phyloP scores from a whole-genome alignment of 1,284 basidiomycete species.

The Sporisorium graminicola region DNA sequence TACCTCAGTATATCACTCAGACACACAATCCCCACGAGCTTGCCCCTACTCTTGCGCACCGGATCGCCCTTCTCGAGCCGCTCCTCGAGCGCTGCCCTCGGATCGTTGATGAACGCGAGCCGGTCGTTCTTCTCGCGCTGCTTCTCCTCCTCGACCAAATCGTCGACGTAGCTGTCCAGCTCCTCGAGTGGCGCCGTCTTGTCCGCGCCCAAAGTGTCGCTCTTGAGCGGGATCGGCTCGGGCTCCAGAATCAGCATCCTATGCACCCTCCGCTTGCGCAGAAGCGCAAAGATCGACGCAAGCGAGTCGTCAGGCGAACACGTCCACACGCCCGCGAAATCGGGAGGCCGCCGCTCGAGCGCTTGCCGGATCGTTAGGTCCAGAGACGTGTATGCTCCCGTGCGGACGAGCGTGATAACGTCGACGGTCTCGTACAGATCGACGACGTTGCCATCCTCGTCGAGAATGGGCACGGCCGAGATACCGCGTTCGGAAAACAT shows the following conservation, averaged over 20 bases:
- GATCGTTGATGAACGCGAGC: conserved; percentile 24
- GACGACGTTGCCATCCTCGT: conserved; percentile 91
- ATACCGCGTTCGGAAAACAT: conserved; percentile 97
- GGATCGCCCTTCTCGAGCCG: conserved; percentile 52
- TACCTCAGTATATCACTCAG: conserved; percentile 64
- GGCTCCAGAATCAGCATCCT: conserved; percentile 74
- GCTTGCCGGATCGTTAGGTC: conserved; percentile 96
- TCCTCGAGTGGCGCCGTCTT: conserved; percentile 35
- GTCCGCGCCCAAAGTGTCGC: conserved; percentile 1
- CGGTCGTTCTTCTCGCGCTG: conserved; percentile 7
- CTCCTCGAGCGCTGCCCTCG: conserved; percentile 20
- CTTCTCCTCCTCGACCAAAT: conserved; percentile 28
- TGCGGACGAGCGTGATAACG: conserved; percentile 85
- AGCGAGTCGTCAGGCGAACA: conserved; percentile 93
- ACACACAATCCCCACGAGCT: conserved; percentile 65
- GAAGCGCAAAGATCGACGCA: conserved; percentile 89
- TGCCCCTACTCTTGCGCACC: conserved; percentile 40
- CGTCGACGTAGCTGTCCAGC: conserved; percentile 37
- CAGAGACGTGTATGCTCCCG: conserved; percentile 91
- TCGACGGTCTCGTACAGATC: conserved; percentile 99
- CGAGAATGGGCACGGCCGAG: conserved; percentile 95
- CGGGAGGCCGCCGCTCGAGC: conserved; percentile 84
- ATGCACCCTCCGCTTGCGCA: conserved; percentile 93
- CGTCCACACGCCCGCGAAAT: conserved; percentile 95
- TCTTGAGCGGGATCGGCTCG: conserved; percentile 9